Conservation (phyloP, 1,139 yeast species). For the Yamadazyma dendronema region DNA sequence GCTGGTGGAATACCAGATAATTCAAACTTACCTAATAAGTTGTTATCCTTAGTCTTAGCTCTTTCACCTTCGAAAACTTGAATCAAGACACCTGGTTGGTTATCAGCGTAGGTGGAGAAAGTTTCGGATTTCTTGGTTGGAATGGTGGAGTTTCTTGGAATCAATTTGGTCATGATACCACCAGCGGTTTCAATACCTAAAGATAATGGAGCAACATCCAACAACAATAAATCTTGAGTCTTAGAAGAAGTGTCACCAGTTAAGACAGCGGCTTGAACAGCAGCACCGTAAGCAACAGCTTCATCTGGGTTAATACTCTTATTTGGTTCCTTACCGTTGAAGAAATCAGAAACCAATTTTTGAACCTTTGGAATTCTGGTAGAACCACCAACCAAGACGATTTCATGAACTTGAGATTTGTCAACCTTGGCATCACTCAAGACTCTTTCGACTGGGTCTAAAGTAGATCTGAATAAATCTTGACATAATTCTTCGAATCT, state of each 20-base stretch:
- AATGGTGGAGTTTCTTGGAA: constrained; percentile 99
- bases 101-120: constrained; percentile 99
- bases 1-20: constrained; percentile 98
- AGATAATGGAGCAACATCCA: constrained; percentile 98
- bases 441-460: constrained; percentile 98
- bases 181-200: constrained; percentile 98
- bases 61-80: constrained; percentile 99
- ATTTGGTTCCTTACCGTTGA: constrained; percentile 96
- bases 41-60: constrained; percentile 99
- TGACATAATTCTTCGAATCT: constrained; percentile 90
- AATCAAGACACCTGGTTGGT: constrained; percentile 99
- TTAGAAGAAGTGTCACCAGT: constrained; percentile 95
- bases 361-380: constrained; percentile 99
- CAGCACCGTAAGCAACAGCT: constrained; percentile 99
- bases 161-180: constrained; percentile 99
- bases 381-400: constrained; percentile 99
- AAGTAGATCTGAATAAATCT: constrained; percentile 94
- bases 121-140: constrained; percentile 99
- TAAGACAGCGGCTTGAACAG: constrained; percentile 98
- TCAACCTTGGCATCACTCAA: constrained; percentile 91
- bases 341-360: constrained; percentile 95
- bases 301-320: constrained; percentile 98
- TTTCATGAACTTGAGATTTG: constrained; percentile 89
- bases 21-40: constrained; percentile 99
- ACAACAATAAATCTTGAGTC: constrained; percentile 96